phyloP scores from a whole-genome alignment of 2,329 filamentous ascomycete species.

The Botrytis sinoallii region DNA sequence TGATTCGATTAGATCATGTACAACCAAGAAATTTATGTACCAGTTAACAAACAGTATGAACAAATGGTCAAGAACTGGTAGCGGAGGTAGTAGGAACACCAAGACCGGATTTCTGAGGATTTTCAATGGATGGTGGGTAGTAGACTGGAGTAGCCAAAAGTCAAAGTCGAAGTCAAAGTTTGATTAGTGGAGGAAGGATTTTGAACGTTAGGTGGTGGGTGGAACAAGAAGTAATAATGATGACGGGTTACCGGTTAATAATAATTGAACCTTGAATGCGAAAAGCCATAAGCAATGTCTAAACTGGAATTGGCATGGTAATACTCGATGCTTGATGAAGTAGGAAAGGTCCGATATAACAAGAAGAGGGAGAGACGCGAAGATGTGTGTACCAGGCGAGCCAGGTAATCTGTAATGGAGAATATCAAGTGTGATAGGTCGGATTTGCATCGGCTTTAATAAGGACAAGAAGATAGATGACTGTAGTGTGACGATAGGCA shows the following conservation, averaged over 20 bases:
- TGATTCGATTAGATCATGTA: not conserved
- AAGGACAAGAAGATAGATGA: not conserved
- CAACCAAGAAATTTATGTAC: constrained; percentile 1
- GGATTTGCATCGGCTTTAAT: not conserved
- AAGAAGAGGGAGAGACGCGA: not conserved
- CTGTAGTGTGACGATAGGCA: not conserved
- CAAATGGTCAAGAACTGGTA: not conserved
- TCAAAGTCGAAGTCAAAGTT: not conserved
- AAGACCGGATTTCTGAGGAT: not conserved
- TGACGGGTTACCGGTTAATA: not conserved
- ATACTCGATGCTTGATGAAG: not conserved
- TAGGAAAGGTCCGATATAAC: not conserved
- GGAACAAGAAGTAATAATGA: not conserved
- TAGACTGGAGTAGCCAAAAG: not conserved
- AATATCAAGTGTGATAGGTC: not conserved
- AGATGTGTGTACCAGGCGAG: not conserved
- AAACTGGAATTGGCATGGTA: not conserved
- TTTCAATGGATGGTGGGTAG: not conserved
- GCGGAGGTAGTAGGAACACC: not conserved
- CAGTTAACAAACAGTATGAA: not conserved
- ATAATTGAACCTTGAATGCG: not conserved
- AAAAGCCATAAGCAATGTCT: not conserved
- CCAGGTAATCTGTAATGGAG: too few relatives aligned
- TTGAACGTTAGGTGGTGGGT: not conserved
- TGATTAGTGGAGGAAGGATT: not conserved